Evolutionary conservation across 108 stramenopile genomes (phyloP), one percentile per base, ranked within the genome.

Genomic region (Fistulifera pelliculosa): DNA sequence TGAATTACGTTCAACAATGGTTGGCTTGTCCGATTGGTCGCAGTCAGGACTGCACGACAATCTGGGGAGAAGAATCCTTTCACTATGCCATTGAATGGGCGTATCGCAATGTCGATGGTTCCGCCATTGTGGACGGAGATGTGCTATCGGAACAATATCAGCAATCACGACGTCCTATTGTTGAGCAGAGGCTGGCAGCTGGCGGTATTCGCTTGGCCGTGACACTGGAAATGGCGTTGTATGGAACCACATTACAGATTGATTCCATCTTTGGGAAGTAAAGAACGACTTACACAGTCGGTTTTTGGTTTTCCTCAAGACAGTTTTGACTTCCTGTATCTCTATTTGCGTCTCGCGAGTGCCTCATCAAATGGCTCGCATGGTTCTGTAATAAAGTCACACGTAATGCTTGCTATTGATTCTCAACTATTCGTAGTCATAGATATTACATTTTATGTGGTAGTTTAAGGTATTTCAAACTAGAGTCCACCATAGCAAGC

Each of bases 51-150:
- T 66, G 65, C 28, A n/a, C 59, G 8, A 40, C 60, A 15, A 22
- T 15, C 4, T 82, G 81, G 81, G 76, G 71, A 16, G 54, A 73
- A 47, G 76, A 82, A 41, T 60, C 56, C 21, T 68, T 67, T 25
- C 18, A 66, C 1, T 38, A 56, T 39, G 81, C 81, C 43, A 26
- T 76, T n/a, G 16, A 27, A 41, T 73, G 51, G 27, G 81, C 81
- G 1, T 82, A 82, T 53, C 56, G 55, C 0, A 50, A 73, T 44
- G 56, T 27, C 18, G 50, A 72, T 60, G 60, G 48, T 1, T 49
- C 52, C 3, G 70, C 65, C 12, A 70, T 78, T 24, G 31, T 13
- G 0, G 26, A 58, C 35, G 76, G 76, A 13, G 40, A 47, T 23
- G 58, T 26, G 1, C 44, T 82, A 25, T 47, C 65, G n/a, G 54